Evolutionary conservation across 176 grass and related monocot genomes (phyloP), one percentile per base, ranked within the genome.

Genomic region (Pontederia crassipes): DNA sequence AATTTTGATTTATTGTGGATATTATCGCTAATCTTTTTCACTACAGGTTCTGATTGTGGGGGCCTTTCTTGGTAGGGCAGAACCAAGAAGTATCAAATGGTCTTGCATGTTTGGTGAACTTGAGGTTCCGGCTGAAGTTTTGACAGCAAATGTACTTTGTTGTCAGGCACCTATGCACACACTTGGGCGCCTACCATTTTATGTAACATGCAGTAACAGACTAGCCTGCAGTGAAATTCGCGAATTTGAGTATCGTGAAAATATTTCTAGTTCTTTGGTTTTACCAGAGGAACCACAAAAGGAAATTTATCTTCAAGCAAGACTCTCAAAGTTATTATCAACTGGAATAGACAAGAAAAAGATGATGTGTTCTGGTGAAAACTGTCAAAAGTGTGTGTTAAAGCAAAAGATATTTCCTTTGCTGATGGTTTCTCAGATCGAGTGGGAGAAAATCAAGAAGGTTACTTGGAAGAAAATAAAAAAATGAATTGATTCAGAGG

Each of bases 81-180:
- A 77, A 48, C 18, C 75, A 59, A 49, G 65, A 46, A 87, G 52
- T 54, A 74, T 63, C 69, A 96, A 87, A 48, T 96, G 83, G 92
- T 90, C 79, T 69, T 96, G 92, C 75, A 96, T 96, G 92, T 96
- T 96, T 87, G 92, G 92, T 66, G 92, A 90, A 82, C 65, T 81
- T 1, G 92, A 96, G 80, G 86, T 96, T 66, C 49, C 86, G 45
- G 86, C 73, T 59, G 78, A 96, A 45, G 63, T 96, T 73, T 69
- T 75, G 56, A 69, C 47, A 55, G 65, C 75, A 28, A 80, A 81
- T 57, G 79, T 64, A 26, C 78, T 96, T 72, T 71, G 66, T 51
- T 90, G 92, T 69, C 75, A 87, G 63, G 74, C 80, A 40, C 83
- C 92, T 16, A n/a, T 67, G 45, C 81, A 90, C 29, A 69, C 71